phyloP scores from a whole-genome alignment of 805 yeast genomes.

The Priceomyces castillae region DNA sequence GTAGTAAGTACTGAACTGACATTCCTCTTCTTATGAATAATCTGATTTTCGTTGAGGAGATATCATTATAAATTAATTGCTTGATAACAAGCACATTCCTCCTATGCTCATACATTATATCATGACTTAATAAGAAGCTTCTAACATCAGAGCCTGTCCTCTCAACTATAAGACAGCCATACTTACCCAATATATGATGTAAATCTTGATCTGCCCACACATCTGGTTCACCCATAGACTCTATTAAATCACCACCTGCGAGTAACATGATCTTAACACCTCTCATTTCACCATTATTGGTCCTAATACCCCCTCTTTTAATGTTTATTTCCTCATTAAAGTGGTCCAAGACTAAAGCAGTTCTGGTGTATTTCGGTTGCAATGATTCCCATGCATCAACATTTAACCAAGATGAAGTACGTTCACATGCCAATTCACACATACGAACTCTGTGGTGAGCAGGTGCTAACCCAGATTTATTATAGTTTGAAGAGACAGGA shows the following conservation, averaged over 20 bases:
- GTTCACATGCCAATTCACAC: constrained; percentile 97
- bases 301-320: constrained; percentile 78
- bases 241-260: constrained; percentile 97
- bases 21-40: constrained; percentile 89
- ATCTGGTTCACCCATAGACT: constrained; percentile 99
- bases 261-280: constrained; percentile 94
- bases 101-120: constrained; percentile 95
- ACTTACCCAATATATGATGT: constrained; percentile 91
- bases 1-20: constrained; percentile 93
- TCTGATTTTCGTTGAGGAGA: constrained; percentile 90
- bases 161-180: constrained; percentile 95
- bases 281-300: constrained; percentile 55
- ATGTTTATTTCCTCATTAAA: constrained; percentile 93
- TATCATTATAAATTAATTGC: constrained; percentile 94
- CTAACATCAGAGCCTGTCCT: constrained; percentile 96
- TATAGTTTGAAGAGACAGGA: constrained; percentile 91
- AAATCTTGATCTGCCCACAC: constrained; percentile 97
- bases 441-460: constrained; percentile 89
- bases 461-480: constrained; percentile 88
- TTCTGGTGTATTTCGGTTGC: constrained; percentile 86
- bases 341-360: constrained; percentile 94
- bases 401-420: constrained; percentile 97
- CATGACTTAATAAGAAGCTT: constrained; percentile 86
- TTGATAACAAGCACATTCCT: constrained; percentile 91
- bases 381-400: constrained; percentile 99